Base-by-base conservation (phyloP, 2,329 filamentous ascomycete genomes). In the Leptographium flavum region DNA sequence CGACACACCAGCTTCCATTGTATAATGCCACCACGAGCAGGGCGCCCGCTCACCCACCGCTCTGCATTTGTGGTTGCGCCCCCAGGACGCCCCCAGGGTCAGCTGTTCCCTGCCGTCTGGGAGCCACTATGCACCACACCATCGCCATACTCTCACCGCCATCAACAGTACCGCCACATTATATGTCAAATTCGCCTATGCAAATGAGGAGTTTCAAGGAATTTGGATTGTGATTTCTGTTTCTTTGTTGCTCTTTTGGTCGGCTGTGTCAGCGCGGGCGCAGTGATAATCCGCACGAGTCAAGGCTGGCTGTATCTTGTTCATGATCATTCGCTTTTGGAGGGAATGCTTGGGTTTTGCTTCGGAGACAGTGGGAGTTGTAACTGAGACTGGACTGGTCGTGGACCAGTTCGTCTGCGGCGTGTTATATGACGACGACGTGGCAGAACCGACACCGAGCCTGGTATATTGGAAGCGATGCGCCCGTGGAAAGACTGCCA, bases 181-280 rank as follows among this genome's bases (percentile, higher is more conserved):
- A 35, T 30, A 25, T 45, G 43, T 42, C 25, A 36, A 39, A 39
- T 33, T 45, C 30, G 25, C 33, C 39, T 25, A 42, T 32, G 41
- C 39, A 39, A 42, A 50, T 39, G 49, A 40, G 50, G 50, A 45
- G 49, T 50, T 52, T 37, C 8, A 45, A 37, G 47, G 45, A 31
- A 44, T 50, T 42, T 36, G 37, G 42, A 30, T 39, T 30, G 43
- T 39, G 36, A 28, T 44, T 33, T 21, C 13, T 45, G 35, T 41
- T 17, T 37, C 17, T 25, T 28, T 37, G 14, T 10, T 8, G n/a
- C 22, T 42, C 21, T 43, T 35, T 10, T 8, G n/a, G 28, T 42
- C 21, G 41, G 31, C 27, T 27, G 36, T 46, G 28, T 48, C 31
- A 27, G 19, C 19, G 21, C 19, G 14, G 4, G 14, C 21, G 19